Percentiles rank a stretch among this genome's conserved stretches.
Evolutionary conservation across 495 filamentous ascomycete species (phyloP).

Genomic region (Podospora conica): DNA sequence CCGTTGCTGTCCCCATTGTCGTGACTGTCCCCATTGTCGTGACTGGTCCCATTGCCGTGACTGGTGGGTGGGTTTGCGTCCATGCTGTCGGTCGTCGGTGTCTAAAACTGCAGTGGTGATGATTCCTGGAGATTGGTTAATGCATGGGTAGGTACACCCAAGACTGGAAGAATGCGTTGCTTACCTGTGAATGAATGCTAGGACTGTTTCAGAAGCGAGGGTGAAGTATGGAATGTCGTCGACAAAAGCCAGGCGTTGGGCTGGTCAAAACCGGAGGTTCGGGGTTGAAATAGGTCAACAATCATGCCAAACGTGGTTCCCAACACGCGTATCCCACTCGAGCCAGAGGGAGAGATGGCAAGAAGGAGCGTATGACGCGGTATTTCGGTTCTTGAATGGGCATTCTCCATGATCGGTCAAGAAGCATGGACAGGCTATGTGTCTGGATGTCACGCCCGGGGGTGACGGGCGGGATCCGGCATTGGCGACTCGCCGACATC

Average conservation of each 20-base stretch:
- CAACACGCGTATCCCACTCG: background rate
- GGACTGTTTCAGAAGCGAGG: background rate
- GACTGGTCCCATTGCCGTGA: too few relatives aligned
- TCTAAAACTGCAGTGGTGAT: background rate
- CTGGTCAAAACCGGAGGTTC: background rate
- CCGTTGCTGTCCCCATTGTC: too few relatives aligned
- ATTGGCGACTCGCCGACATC: too few relatives aligned
- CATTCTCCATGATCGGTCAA: too few relatives aligned
- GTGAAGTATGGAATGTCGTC: background rate
- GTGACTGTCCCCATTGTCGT: too few relatives aligned
- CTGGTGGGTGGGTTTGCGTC: too few relatives aligned
- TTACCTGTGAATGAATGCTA: background rate
- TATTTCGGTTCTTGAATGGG: background rate
- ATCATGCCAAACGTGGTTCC: background rate
- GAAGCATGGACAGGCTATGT: background rate
- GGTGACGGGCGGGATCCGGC: too few relatives aligned
- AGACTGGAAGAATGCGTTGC: background rate
- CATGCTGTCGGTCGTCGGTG: too few relatives aligned
- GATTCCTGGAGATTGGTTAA: background rate
- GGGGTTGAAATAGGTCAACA: background rate
- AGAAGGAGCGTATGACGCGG: background rate
- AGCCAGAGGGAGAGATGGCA: background rate
- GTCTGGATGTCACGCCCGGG: background rate
- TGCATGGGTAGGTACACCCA: background rate
- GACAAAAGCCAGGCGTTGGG: background rate